These are phyloP conservation scores for Blastocladiella britannica DNA, from an alignment of 192 early-diverging fungal genomes.

Conservation along the genomic window DNA sequence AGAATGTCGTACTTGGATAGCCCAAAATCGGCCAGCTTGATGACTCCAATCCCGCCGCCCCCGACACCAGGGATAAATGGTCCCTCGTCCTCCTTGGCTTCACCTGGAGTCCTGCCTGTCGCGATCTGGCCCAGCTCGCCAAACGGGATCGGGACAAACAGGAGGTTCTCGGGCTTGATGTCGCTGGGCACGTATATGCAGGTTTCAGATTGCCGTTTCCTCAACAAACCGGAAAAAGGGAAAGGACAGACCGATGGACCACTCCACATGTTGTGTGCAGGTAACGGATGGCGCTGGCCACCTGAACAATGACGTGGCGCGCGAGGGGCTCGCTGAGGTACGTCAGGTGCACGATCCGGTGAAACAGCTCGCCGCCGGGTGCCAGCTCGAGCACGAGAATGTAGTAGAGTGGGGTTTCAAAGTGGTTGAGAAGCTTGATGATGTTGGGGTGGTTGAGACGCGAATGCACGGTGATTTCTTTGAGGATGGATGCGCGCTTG, in stretches of 20 bases:
- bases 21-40: constrained; percentile 81
- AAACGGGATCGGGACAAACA: constrained; percentile 49
- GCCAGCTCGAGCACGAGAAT: constrained; percentile 62
- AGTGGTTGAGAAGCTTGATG: constrained; percentile 50
- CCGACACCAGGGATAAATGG: constrained; percentile 46
- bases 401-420: constrained; percentile 53
- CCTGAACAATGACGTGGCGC: constrained; percentile 66
- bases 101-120: constrained; percentile 13
- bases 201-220: neutral
- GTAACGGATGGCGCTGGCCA: constrained; percentile 63
- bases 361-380: constrained; percentile 78
- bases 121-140: constrained; percentile 14
- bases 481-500: constrained; percentile 58
- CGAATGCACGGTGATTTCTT: constrained; percentile 72
- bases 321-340: constrained; percentile 58
- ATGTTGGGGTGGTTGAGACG: constrained; percentile 56
- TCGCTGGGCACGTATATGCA: constrained; percentile 26
- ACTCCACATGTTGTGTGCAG: constrained; percentile 61
- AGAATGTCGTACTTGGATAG: too few relatives aligned
- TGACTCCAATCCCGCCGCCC: constrained; percentile 58
- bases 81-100: constrained; percentile 52
- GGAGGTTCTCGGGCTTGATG: constrained; percentile 84
- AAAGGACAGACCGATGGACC: constrained; percentile 36
- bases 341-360: constrained; percentile 60
- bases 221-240: neutral